A percentile compares a stretch with the other conserved stretches of the same genome.
phyloP scores from a whole-genome alignment of 441 rosid species.

The Gossypium gossypioides region DNA sequence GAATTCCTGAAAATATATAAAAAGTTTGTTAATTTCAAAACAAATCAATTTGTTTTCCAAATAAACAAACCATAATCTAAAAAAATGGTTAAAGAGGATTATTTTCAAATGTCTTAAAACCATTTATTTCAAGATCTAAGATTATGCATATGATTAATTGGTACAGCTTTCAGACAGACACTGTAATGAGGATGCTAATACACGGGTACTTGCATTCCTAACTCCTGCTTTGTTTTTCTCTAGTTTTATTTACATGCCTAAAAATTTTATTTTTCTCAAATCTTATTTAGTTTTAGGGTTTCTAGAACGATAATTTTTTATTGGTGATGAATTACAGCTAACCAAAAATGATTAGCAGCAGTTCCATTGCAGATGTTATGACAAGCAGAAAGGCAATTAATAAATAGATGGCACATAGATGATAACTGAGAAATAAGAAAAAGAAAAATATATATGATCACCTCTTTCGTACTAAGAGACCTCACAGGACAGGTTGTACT shows the following conservation, averaged over 20 bases:
- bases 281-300: background rate
- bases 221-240: background rate
- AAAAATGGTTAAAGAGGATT: background rate
- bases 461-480: slow-evolving; percentile 95
- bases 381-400: background rate
- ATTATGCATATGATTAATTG: background rate
- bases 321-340: background rate
- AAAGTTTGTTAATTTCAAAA: too few relatives aligned
- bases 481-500: slow-evolving; percentile 53
- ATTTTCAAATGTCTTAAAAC: background rate
- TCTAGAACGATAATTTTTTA: background rate
- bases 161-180: background rate
- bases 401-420: background rate
- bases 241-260: background rate
- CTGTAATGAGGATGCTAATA: background rate
- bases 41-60: background rate
- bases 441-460: slow-evolving; percentile 18
- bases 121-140: background rate
- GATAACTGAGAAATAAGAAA: background rate
- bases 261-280: too few relatives aligned
- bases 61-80: too few relatives aligned
- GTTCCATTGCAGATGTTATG: background rate
- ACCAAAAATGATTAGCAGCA: background rate
- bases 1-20: too few relatives aligned
- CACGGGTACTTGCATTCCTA: background rate